Evolutionary conservation across 768 basidiomycete genomes (phyloP), one percentile per base, ranked within the genome.

Genomic region (Symmetrospora coprosmae): DNA sequence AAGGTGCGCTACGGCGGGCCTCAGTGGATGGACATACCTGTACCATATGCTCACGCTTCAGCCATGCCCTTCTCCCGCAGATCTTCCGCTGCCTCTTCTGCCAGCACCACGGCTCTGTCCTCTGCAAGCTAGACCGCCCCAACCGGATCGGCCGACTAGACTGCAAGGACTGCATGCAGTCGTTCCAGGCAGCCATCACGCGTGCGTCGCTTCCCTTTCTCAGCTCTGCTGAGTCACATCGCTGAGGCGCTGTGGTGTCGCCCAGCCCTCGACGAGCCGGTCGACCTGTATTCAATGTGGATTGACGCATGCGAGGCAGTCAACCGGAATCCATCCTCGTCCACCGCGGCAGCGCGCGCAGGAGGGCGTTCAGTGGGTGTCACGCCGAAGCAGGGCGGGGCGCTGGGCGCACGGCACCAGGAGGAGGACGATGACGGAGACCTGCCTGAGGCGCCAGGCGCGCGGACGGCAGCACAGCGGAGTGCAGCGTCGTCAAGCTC

Each of bases 111-210:
- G 63, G 63, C 17, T 48, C 63, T 0, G 63, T 69, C 14, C 61
- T 65, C n/a, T 67, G 66, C 55, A 69, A 66, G 43, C 58, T 69
- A 65, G 68, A 67, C 65, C 64, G 49, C n/a, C 52, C 59, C 45
- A 27, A 2, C 21, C 37, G 50, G 27, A 33, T 66, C 9, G 68
- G 65, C 2, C 37, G 65, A 38, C 40, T 69, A 2, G 66, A 66
- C 38, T 69, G 68, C 64, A 69, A 67, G 48, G 64, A 66, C 50
- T 69, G 68, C 47, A 49, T 43, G 0, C 65, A 66, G 48, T 50
- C 45, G 19, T 69, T 64, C 63, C 35, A 65, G 58, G n/a, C 51
- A 51, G 19, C n/a, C 30, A 19, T 39, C 50, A 63, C 31, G 19
- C 46, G 63, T 64, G 31, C 4, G 62, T 37, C n/a, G 6, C 27